Evolutionary conservation across 106 monocot genomes (phyloP), one percentile per base, ranked within the genome.

Genomic region (Cymbidium sinense): DNA sequence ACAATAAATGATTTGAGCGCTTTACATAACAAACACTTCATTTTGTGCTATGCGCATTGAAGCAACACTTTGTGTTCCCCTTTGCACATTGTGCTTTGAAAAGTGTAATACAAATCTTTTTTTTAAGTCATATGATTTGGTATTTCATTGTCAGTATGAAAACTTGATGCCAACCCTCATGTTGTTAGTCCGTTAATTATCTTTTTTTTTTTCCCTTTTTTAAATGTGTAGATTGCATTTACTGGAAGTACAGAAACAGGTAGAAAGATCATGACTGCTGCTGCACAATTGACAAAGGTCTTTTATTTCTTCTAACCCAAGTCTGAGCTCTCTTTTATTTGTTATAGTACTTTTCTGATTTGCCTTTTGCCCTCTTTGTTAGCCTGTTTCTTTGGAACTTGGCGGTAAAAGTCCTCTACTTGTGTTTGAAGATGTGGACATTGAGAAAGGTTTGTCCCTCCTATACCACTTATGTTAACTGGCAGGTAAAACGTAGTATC

Each of bases 321-420:
- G 39, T 70, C 1, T 54, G 62, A 2, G 28, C 17, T 29, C 11
- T 55, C 73, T 27, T 43, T 78, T 62, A 43, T 8, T 65, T 75
- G 61, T 31, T 31, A 9, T 55, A 61, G 23, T 74, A 12, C 20
- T 15, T 21, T 55, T 69, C 19, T 76, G 11, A 36, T 12, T 72
- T 58, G 25, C 23, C 20, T 5, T 58, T 51, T 8, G 76, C 31
- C 43, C 43, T 2, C 23, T 12, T 79, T 85, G 27, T 25, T 82
- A 99, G 99, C 95, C 99, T 77, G 87, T 99, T 85, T 93, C 99
- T 25, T 84, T 99, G 92, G 99, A 99, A 77, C 99, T 99, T 85
- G 99, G 99, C 70, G 99, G 99, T 18, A 99, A 99, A 91, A 99
- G 99, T 85, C 99, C 99, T n/a, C 85, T 95, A 69, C 51, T 99